Base-by-base conservation (phyloP, 352 stramenopile species). In the Globisporangium okanoganense region DNA sequence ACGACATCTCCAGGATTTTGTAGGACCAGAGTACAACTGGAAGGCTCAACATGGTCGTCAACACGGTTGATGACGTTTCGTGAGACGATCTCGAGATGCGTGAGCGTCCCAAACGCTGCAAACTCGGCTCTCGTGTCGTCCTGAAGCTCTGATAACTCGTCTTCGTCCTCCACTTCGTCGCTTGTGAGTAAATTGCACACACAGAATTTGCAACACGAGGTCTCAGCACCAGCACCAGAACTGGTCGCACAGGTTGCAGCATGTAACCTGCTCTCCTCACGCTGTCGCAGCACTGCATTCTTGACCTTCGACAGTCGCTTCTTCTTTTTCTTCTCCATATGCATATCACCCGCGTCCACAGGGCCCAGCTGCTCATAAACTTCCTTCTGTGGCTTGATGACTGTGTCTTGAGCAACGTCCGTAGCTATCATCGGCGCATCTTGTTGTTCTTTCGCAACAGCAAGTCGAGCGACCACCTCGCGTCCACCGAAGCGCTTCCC, bases 101-200 rank as follows among this genome's bases (percentile, higher is more conserved):
- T 9, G 9, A 86, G 16, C 16, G 58, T 43, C 5, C 67, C 68
- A 31, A 71, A 73, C 0, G 60, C 47, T 13, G 25, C 24, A 51
- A 91, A 78, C 13, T 79, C 70, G 0, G 25, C 33, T n/a, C 51
- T 49, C 24, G 80, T 22, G 57, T 92, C 76, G 5, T 64, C 60
- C 16, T 64, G 47, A 4, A 88, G 41, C 14, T 88, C 79, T 0
- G 72, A 56, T 5, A 64, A 70, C 35, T 92, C 79, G 52, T 90
- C 79, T 0, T 73, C 64, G 45, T 88, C 71, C 52, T 78, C 67
- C 5, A 88, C 36, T 4, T 92, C 78, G 22, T 80, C 69, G 1
- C 58, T 35, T 6, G 70, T 64, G 9, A 87, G 31, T n/a, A 90
- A 56, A 13, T 71, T 72, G 10, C 45, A 52, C 31, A 77, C 70